Evolutionary conservation across 768 basidiomycete genomes (phyloP).

Genomic region (Suillus clintonianus): DNA sequence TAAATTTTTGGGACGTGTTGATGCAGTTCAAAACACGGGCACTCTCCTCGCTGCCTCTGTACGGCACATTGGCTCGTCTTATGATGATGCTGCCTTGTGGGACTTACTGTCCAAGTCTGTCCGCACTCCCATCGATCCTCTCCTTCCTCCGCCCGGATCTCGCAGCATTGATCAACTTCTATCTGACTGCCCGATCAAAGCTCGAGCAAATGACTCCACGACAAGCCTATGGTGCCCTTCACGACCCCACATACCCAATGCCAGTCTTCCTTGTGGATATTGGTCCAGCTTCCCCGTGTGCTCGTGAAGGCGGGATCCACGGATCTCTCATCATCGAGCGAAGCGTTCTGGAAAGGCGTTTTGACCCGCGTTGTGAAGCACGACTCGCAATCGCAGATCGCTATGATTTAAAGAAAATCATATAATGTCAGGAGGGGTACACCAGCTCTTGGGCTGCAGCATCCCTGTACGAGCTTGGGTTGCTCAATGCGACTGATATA

Average conservation of each 20-base stretch:
- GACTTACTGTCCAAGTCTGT: slow-evolving; percentile 70
- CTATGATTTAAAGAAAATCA: slow-evolving; percentile 72
- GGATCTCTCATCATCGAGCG: slow-evolving; percentile 77
- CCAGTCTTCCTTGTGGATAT: slow-evolving; percentile 81
- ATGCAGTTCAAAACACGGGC: slow-evolving; percentile 37
- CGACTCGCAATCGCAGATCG: slow-evolving; percentile 69
- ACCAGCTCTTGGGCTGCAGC: slow-evolving; percentile 74
- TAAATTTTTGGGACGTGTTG: slow-evolving; percentile 69
- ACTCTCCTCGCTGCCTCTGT: slow-evolving; percentile 46
- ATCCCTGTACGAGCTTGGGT: slow-evolving; percentile 66
- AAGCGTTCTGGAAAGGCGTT: slow-evolving; percentile 78
- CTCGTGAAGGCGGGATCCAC: slow-evolving; percentile 55
- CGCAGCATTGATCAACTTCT: slow-evolving; percentile 60
- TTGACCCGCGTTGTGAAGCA: slow-evolving; percentile 66
- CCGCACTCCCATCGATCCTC: slow-evolving; percentile 59
- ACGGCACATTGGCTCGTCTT: slow-evolving; percentile 55
- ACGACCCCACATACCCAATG: slow-evolving; percentile 49
- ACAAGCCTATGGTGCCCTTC: slow-evolving; percentile 63
- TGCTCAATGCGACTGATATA: slow-evolving; percentile 76
- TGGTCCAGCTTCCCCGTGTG: slow-evolving; percentile 63
- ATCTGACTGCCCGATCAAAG: slow-evolving; percentile 55
- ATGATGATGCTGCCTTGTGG: slow-evolving; percentile 69
- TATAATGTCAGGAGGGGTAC: slow-evolving; percentile 76
- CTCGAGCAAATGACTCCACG: slow-evolving; percentile 63
- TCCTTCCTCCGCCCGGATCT: slow-evolving; percentile 65